Percentiles rank a stretch among this genome's conserved stretches.
Evolutionary conservation across 768 basidiomycete genomes (phyloP).

Genomic region (Mycena epipterygia): DNA sequence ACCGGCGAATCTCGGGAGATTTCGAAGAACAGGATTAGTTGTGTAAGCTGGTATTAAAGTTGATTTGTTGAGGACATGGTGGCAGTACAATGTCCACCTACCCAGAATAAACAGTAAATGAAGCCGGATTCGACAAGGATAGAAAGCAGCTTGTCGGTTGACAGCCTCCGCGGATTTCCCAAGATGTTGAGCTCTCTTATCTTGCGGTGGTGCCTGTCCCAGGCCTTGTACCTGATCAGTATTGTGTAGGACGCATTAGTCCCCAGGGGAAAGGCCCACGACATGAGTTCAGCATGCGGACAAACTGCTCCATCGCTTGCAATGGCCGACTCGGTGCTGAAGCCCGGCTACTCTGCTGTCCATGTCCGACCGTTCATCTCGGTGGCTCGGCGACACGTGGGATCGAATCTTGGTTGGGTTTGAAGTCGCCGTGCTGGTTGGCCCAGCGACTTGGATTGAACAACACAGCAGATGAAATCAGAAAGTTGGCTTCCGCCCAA

Average conservation of each 20-base stretch:
- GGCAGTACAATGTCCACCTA: background rate
- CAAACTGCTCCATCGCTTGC: background rate
- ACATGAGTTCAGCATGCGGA: background rate
- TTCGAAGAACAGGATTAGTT: conserved; percentile 9
- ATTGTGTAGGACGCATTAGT: background rate
- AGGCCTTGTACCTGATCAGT: background rate
- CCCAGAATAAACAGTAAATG: conserved; percentile 33
- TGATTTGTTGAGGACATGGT: background rate
- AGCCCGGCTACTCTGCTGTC: too few species aligned
- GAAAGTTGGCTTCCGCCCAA: too few species aligned
- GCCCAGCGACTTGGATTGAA: too few species aligned
- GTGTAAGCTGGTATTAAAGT: conserved; percentile 8
- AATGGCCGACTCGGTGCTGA: background rate
- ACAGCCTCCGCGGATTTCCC: background rate
- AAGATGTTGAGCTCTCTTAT: background rate
- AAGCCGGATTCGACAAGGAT: conserved; percentile 32
- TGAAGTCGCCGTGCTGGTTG: too few species aligned
- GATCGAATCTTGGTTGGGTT: too few species aligned
- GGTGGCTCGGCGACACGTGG: too few species aligned
- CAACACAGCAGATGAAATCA: too few species aligned
- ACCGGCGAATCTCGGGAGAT: background rate
- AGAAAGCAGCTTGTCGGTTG: conserved; percentile 11
- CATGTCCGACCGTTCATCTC: too few species aligned
- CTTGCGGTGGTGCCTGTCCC: background rate
- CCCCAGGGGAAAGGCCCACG: background rate